Percentiles rank a stretch among this genome's conserved stretches.
Conservation (phyloP, 257 asterid species). For the Solanum appendiculatum region DNA sequence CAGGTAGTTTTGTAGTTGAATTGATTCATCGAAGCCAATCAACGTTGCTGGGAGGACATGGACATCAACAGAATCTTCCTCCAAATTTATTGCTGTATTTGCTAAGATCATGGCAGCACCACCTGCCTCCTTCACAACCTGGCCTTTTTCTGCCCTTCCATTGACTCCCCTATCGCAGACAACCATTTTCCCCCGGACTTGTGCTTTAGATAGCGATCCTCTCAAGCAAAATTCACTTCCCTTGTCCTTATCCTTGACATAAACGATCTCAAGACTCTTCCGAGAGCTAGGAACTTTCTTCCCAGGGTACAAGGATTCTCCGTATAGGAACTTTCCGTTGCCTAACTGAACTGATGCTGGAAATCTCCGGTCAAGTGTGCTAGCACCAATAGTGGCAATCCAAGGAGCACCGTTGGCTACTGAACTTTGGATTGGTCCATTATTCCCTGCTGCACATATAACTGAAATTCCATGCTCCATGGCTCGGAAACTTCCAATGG, state of each 20-base stretch:
- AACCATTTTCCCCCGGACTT: constrained; percentile 65
- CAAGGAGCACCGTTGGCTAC: constrained; percentile 91
- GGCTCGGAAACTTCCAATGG: constrained; percentile 85
- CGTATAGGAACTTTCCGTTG: constrained; percentile 50
- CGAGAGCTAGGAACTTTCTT: constrained; percentile 23
- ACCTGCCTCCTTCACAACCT: constrained; percentile 72
- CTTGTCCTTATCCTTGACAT: constrained; percentile 35
- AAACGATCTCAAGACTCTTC: constrained; percentile 57
- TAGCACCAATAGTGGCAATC: constrained; percentile 81
- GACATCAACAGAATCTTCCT: constrained; percentile 81
- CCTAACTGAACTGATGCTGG: constrained; percentile 66
- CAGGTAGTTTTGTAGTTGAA: constrained; percentile 35
- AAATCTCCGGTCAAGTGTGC: constrained; percentile 72
- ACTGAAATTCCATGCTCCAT: constrained; percentile 83
- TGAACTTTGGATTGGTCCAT: constrained; percentile 67
- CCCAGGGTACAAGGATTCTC: constrained; percentile 84
- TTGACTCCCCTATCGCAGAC: constrained; percentile 81
- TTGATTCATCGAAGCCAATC: constrained; percentile 61
- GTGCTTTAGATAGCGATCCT: constrained; percentile 57
- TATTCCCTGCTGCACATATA: constrained; percentile 86
- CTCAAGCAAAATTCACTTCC: constrained; percentile 65
- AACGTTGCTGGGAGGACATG: constrained; percentile 77
- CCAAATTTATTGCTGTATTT: constrained; percentile 62
- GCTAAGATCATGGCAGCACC: constrained; percentile 75
- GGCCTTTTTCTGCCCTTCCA: constrained; percentile 86